Base-by-base conservation (phyloP, 805 yeast species). In the Yarrowia phangngaensis region DNA sequence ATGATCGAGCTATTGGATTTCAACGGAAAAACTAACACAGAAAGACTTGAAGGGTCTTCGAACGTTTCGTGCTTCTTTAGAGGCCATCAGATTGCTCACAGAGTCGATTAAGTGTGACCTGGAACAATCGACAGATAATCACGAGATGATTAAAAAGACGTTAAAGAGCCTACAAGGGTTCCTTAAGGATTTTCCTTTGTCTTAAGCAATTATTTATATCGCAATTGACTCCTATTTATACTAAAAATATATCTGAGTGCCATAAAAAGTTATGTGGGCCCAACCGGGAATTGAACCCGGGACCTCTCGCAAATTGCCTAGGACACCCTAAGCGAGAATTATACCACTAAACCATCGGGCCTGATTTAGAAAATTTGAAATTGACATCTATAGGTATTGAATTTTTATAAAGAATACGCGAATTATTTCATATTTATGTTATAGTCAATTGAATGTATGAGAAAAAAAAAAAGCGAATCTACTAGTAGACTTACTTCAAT, bases 231-330 rank as follows among this genome's bases (percentile, higher is more conserved):
- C n/a, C n/a, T 27, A 27, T 27, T 27, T 27, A 27, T 27, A 3
- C n/a, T n/a, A n/a, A n/a, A n/a, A n/a, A n/a, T n/a, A n/a, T n/a
- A n/a, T n/a, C n/a, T n/a, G n/a, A n/a, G n/a, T 7, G 8, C 9
- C 6, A 29, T 1, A 13, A 27, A 38, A 27, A 23, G 16, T 6
- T n/a, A 35, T 17, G 13, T 13, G 32, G 32, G 45, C 45, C 45
- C 45, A 38, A 38, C 45, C 45, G 45, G 45, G 45, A 38, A 38
- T 38, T 38, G 45, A 38, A 38, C 45, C 45, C 45, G 45, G 45
- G 45, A 38, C 45, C 45, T 38, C 45, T 38, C 45, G 45, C 45
- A 36, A 26, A 36, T 36, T 36, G 45, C 45, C 17, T 19, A 36
- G 45, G 45, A 36, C 29, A 36, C 45, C 45, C 45, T 36, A 36